Conservation (phyloP, 2,329 filamentous ascomycete genomes). For the Mycosphaerella arachidis region DNA sequence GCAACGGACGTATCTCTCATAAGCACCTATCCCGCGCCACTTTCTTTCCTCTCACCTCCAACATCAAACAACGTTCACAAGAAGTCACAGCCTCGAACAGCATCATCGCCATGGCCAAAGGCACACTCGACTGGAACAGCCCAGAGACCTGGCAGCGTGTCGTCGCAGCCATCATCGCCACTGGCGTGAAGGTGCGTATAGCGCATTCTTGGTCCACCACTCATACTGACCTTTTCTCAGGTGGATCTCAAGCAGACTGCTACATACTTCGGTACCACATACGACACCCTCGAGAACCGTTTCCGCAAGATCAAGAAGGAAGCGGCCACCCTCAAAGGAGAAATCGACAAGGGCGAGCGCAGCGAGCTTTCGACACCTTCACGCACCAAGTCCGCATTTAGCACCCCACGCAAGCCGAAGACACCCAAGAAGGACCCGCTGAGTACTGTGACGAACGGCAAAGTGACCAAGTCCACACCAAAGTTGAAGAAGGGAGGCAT, state of each 20-base stretch:
- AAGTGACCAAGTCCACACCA: conserved; percentile 24
- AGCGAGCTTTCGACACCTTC: conserved; percentile 13
- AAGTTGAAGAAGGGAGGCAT: conserved; percentile 20
- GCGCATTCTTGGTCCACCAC: background rate
- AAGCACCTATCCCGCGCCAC: background rate
- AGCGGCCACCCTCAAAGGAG: conserved; percentile 32
- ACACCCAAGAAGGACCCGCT: conserved; percentile 24
- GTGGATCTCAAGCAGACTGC: conserved; percentile 44
- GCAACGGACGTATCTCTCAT: background rate
- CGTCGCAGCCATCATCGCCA: conserved; percentile 39
- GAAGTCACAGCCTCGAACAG: background rate
- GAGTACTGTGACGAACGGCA: conserved; percentile 22
- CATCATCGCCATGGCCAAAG: conserved; percentile 12
- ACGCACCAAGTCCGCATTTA: conserved; percentile 7
- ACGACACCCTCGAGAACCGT: conserved; percentile 45
- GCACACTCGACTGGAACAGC: conserved; percentile 35
- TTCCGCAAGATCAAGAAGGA: conserved; percentile 44
- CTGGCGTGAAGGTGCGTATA: conserved; percentile 31
- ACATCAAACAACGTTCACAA: conserved; percentile 3
- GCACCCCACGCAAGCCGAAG: conserved; percentile 23
- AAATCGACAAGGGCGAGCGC: conserved; percentile 22
- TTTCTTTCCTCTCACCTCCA: background rate
- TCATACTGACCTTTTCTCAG: conserved; percentile 27
- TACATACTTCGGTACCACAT: conserved; percentile 44
- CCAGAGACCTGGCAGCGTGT: conserved; percentile 37